Evolutionary conservation across 169 alveolate species (phyloP), one percentile per base, ranked within the genome.

Genomic region (Cryptosporidium sp.): DNA sequence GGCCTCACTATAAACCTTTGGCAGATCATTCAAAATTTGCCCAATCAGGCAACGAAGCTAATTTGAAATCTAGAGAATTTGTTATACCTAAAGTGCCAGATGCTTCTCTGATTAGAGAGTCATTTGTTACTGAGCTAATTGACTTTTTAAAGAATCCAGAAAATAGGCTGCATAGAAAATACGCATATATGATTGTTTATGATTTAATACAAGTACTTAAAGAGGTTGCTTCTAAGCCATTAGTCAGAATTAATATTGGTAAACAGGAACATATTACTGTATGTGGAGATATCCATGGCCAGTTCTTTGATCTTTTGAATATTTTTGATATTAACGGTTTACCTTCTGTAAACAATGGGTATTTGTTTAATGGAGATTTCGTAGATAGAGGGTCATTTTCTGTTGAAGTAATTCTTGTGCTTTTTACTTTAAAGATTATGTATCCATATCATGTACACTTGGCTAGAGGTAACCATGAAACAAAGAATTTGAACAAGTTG

Each of bases 231-330:
- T 45, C 56, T 31, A 33, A 95, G 68, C 93, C 99, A 1, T 89
- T 98, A 48, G 98, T 97, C 26, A 96, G 96, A 60, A 84, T 98
- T 21, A 91, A 93, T 29, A 92, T 98, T 37, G 97, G 97, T 26
- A 94, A 91, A 62, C 97, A 95, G 29, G 96, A 95, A 80, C 98
- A 98, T 84, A 92, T 99, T 85, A 99, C 99, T 1, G 97, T 99
- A 18, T 98, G 99, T 85, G 99, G 99, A 5, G 99, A 99, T 93
- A 96, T 98, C n/a, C 99, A 99, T 91, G 99, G 99, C 16, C 98
- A 98, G 95, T 99, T 94, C 94, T 99, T 97, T 93, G 99, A 99
- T 91, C 92, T 98, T 86, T 89, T 98, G 69, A 97, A 98, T 92
- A 98, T 99, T 29, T 98, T 98, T 94, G 91, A 94, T 84, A 94